Base-by-base conservation (phyloP, 208 protist species). In the Acanthamoeba divionensis region DNA sequence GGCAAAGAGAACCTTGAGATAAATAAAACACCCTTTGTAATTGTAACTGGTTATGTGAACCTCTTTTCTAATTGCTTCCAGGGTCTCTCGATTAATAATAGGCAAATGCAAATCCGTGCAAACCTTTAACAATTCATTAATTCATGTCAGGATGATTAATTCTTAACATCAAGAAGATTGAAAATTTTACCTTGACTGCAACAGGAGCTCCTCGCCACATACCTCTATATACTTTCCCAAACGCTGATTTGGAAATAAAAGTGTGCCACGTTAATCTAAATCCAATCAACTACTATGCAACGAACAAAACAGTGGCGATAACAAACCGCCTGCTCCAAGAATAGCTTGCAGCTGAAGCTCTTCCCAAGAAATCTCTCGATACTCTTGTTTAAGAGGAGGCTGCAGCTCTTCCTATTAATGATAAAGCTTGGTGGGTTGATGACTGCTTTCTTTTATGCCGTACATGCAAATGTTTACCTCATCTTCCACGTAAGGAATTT, bases 81-180 rank as follows among this genome's bases (percentile, higher is more conserved):
- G 55, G 18, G 71, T 82, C 26, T 82, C 71, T 12, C 10, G 50
- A 21, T 24, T 82, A 45, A 82, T 82, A 45, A 82, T 82, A 15
- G 71, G 31, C 71, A 82, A 26, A 21, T 82, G 71, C 50, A 82
- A 82, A 33, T 82, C 71, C 13, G 71, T 82, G 71, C 71, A 82
- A 7, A 82, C 71, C n/a, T n/a, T n/a, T n/a, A n/a, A n/a, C n/a
- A n/a, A n/a, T n/a, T n/a, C n/a, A n/a, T n/a, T n/a, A n/a, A n/a
- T n/a, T n/a, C n/a, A n/a, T n/a, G n/a, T n/a, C n/a, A n/a, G n/a
- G n/a, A n/a, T n/a, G n/a, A n/a, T n/a, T n/a, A n/a, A n/a, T n/a
- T n/a, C n/a, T n/a, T n/a, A n/a, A n/a, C n/a, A n/a, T n/a, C n/a
- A n/a, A n/a, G n/a, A n/a, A n/a, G n/a, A n/a, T n/a, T n/a, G n/a